These are phyloP conservation scores for Aphanomyces euteiches DNA, from an alignment of 352 stramenopile species.

Conservation along the genomic window DNA sequence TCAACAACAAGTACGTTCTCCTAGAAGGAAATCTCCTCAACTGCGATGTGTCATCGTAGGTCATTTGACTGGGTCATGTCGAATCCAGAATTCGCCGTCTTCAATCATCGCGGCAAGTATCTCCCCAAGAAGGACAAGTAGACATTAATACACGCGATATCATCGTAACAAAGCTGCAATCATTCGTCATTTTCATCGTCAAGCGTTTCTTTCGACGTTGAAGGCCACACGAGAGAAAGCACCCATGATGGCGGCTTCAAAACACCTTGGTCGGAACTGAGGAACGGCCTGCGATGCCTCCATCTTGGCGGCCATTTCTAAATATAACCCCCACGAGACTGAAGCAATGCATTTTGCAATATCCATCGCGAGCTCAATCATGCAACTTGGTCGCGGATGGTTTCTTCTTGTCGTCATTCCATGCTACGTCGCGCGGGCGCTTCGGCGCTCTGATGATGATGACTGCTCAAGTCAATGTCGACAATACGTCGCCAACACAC, in stretches of 20 bases:
- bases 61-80: slow-evolving; percentile 63
- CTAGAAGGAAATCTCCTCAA: neutral
- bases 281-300: neutral
- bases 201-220: neutral
- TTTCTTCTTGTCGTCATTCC: neutral
- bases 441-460: neutral
- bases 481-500: neutral
- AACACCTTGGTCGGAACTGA: no score
- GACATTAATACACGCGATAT: neutral
- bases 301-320: slow-evolving; percentile 9
- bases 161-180: neutral
- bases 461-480: slow-evolving; percentile 1
- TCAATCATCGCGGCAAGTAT: slow-evolving; percentile 73
- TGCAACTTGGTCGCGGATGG: neutral
- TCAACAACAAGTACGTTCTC: slow-evolving; percentile 53
- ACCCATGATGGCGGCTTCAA: neutral
- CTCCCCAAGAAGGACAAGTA: slow-evolving; percentile 46
- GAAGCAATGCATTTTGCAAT: no score
- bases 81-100: slow-evolving; percentile 73
- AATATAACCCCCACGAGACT: neutral
- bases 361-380: neutral
- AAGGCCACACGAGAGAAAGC: neutral
- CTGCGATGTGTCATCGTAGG: slow-evolving; percentile 32
- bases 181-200: neutral
- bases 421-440: neutral